phyloP scores from a whole-genome alignment of 1,284 basidiomycete genomes.

The Ceratobasidium theobromae region DNA sequence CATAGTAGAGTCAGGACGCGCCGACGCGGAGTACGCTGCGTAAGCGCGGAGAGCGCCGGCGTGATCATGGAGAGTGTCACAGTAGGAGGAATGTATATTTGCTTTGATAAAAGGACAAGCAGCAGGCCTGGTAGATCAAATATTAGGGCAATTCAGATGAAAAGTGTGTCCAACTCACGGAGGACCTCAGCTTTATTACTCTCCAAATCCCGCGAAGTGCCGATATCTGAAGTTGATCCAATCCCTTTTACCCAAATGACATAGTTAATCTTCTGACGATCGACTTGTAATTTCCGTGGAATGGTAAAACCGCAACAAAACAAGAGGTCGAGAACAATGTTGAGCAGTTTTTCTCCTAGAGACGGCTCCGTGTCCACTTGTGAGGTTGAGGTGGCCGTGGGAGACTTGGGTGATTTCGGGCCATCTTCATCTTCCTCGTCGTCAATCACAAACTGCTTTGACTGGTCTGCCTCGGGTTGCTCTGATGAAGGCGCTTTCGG shows the following conservation, averaged over 20 bases:
- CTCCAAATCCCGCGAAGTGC: constrained; percentile 67
- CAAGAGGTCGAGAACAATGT: constrained; percentile 75
- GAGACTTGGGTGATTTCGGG: constrained; percentile 31
- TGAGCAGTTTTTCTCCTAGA: constrained; percentile 76
- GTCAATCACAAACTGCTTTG: constrained; percentile 27
- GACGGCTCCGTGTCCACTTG: constrained; percentile 60
- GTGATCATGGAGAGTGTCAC: constrained; percentile 71
- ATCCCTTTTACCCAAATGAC: constrained; percentile 88
- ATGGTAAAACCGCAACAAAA: constrained; percentile 92
- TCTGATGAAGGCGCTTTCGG: constrained; percentile 42
- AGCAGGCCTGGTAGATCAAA: constrained; percentile 50
- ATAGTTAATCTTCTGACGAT: constrained; percentile 84
- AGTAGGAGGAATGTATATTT: constrained; percentile 78
- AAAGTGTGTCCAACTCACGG: constrained; percentile 45
- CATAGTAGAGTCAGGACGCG: constrained; percentile 86
- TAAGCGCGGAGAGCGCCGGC: constrained; percentile 73
- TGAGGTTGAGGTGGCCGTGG: constrained; percentile 1
- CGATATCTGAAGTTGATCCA: constrained; percentile 75
- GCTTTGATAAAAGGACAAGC: constrained; percentile 80
- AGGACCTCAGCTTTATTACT: constrained; percentile 83
- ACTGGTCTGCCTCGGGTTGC: neutral
- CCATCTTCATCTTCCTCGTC: constrained; percentile 43
- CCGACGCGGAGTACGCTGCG: constrained; percentile 61
- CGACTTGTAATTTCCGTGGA: constrained; percentile 72
- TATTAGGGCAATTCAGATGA: neutral